phyloP scores from a whole-genome alignment of 768 basidiomycete genomes.

The Cyathus striatus region DNA sequence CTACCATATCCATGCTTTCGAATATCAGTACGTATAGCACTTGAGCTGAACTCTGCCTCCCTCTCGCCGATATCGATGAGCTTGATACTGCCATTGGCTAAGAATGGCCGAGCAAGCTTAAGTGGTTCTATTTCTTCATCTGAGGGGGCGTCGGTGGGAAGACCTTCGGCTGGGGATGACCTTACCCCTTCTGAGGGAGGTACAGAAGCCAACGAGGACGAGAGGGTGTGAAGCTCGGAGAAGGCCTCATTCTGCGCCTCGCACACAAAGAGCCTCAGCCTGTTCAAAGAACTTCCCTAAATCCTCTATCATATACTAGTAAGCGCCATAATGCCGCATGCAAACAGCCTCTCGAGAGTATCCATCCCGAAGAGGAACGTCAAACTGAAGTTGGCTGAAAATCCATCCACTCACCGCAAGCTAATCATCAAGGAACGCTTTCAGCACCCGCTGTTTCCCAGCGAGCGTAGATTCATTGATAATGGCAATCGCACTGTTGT shows the following conservation, averaged over 20 bases:
- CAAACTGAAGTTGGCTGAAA: conserved; percentile 31
- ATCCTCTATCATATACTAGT: conserved; percentile 48
- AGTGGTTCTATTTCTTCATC: conserved; percentile 11
- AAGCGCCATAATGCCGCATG: conserved; percentile 66
- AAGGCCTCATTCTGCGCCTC: conserved; percentile 26
- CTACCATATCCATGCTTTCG: conserved; percentile 12
- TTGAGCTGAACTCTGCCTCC: conserved; percentile 65
- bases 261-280: conserved; percentile 48
- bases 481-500: conserved; percentile 72
- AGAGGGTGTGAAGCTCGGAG: background rate
- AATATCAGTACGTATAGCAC: conserved; percentile 50
- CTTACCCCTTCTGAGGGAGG: no score
- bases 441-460: conserved; percentile 65
- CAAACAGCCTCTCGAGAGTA: conserved; percentile 77
- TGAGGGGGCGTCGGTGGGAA: no score
- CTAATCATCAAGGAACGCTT: conserved; percentile 25
- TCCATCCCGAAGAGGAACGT: conserved; percentile 80
- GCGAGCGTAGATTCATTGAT: conserved; percentile 88
- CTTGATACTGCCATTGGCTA: conserved; percentile 44
- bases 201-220: background rate
- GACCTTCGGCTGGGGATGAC: no score
- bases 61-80: conserved; percentile 58
- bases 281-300: conserved; percentile 57
- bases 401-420: conserved; percentile 3
- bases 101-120: conserved; percentile 40